Evolutionary conservation across 768 basidiomycete species (phyloP).

Genomic region (Phylloporus arenicola): DNA sequence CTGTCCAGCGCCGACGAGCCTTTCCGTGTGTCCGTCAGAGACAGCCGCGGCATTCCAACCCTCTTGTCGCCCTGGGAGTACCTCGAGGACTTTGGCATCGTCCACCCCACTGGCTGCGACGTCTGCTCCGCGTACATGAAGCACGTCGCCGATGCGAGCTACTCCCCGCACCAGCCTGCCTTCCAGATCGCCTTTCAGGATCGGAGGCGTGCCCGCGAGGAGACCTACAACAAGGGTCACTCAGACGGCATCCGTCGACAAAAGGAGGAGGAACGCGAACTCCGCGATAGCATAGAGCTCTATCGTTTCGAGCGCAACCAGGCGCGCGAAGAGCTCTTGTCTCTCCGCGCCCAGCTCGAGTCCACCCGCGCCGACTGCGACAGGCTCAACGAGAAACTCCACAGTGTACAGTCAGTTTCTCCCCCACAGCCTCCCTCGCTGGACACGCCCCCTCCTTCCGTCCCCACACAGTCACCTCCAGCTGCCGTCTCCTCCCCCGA

Average conservation of each 20-base stretch:
- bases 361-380: conserved; percentile 30
- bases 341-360: conserved; percentile 32
- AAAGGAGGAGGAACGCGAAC: conserved; percentile 34
- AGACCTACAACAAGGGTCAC: conserved; percentile 36
- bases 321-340: conserved; percentile 27
- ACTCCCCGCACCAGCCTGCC: conserved; percentile 33
- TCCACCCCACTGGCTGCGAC: conserved; percentile 37
- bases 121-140: conserved; percentile 37
- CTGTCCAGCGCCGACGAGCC: conserved; percentile 32
- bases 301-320: conserved; percentile 34
- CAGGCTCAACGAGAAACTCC: conserved; percentile 26
- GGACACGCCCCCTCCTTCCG: conserved; percentile 3
- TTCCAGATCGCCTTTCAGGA: conserved; percentile 39
- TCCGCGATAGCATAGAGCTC: conserved; percentile 31
- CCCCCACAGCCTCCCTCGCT: conserved; percentile 2
- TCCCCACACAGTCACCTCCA: conserved; percentile 4
- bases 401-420: not conserved
- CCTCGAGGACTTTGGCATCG: conserved; percentile 36
- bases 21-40: conserved; percentile 23
- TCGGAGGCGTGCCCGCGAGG: conserved; percentile 36
- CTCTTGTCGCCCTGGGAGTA: conserved; percentile 37
- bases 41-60: conserved; percentile 30
- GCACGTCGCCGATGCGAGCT: conserved; percentile 37
- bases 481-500: conserved; percentile 2
- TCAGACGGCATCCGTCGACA: conserved; percentile 38